Evolutionary conservation across 1,284 basidiomycete species (phyloP), one percentile per base, ranked within the genome.

Genomic region (Irpex lacteus): DNA sequence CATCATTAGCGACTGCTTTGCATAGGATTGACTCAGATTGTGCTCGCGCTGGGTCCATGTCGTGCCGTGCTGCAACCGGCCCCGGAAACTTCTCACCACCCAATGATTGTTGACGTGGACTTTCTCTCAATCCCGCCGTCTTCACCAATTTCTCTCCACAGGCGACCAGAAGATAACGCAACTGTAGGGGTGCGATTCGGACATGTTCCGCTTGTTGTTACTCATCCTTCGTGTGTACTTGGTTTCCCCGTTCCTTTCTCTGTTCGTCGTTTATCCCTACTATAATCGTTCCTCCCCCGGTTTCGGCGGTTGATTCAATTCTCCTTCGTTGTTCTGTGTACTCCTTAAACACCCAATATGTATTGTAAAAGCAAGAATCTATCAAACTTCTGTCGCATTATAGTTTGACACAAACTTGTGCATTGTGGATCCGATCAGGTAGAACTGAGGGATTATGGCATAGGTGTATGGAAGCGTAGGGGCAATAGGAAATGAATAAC

Each of bases 341-440:
- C 34, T 34, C 54, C 34, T 36, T 36, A 36, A 36, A 56, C 50
- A 56, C 50, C 50, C 34, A 56, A 56, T 32, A 56, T 56, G 54
- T 56, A 56, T 34, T 56, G 54, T 56, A 56, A 34, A 13, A 56
- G n/a, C 34, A 56, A 56, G 54, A 56, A 56, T 56, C 18, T 56
- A 56, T 56, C 54, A 26, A 26, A 26, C 21, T 32, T 56, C 34
- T 21, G 26, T 26, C 26, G 26, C 26, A 26, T 26, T 26, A 26
- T 26, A 26, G 26, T 26, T 26, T 26, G 26, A 26, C 26, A 26
- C 26, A 26, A 26, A 26, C 3, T 26, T 26, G 26, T 26, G 26
- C 26, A 26, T 26, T 4, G 26, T 26, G 26, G 4, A 2, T 26
- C 26, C 26, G 26, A 26, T 26, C 26, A 26, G 26, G 26, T 26